Base-by-base conservation (phyloP, 2,329 filamentous ascomycete species). In the Pseudogymnoascus sp. region DNA sequence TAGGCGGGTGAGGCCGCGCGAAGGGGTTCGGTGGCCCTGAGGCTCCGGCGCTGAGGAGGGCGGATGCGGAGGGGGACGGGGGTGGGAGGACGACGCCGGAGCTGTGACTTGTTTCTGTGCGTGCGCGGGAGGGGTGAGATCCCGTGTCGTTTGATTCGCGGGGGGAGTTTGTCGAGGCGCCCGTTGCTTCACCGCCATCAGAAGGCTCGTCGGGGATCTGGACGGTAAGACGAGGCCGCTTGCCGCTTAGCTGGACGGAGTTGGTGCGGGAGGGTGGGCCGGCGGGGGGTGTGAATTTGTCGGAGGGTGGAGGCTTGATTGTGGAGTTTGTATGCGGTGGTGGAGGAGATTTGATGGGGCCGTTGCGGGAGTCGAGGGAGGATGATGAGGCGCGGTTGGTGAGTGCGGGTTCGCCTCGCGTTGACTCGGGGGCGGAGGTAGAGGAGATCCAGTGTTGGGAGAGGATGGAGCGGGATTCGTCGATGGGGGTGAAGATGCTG, bases 401-500 rank as follows among this genome's bases (percentile, higher is more conserved):
- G 71, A 72, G 80, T 74, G 42, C 67, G 38, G 36, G 71, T 26
- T 72, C 74, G 68, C 60, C 72, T 65, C 59, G 70, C 17, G 65
- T 13, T n/a, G 63, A 65, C 47, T 69, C 71, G 75, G 75, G 47
- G 71, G 69, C 70, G 76, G 67, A 79, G 9, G 85, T 81, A 68
- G 89, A 88, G 1, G 83, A 84, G 15, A 85, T 87, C 67, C 90
- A 87, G 74, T 96, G 92, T 68, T 93, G 90, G 11, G 91, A 91
- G 47, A 97, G 78, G 64, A 97, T 88, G 1, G 93, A 97, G 60
- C 90, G 85, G 70, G 89, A 92, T 73, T 96, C 93, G 71, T 97
- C 95, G 67, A 99, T 96, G 0, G 95, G 95, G 0, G 95, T 99
- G 73, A 97, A 97, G 65, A 99, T 97, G 74, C 93, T 97, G 68